Evolutionary conservation across 257 asterid genomes (phyloP), one percentile per base, ranked within the genome.

Genomic region (Nicotiana benthamiana): DNA sequence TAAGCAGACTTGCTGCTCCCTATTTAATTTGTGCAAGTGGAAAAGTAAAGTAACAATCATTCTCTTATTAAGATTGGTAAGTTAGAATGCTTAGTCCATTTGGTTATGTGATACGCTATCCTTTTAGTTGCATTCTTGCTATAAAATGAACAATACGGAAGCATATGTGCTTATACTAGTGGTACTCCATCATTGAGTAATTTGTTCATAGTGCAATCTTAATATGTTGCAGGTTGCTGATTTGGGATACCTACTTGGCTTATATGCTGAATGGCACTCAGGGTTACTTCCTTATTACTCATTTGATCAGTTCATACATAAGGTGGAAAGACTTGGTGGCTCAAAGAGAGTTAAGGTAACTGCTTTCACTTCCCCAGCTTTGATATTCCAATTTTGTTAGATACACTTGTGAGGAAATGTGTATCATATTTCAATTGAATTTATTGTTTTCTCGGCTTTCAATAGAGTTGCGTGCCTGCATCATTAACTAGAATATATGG

Each of bases 241-340:
- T 89, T 87, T 95, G 83, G 85, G 87, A 56, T 86, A 90, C 83
- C 91, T 95, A 63, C 95, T 95, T 82, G 84, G 93, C 80, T 83
- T 93, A 67, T 93, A 95, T 82, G 91, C 91, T 63, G 98, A 95
- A 30, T 95, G 99, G 99, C 94, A 95, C 85, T 85, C 93, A 4
- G 90, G 85, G 26, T 85, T 95, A 46, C 87, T 95, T 80, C 99
- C 99, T 61, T 95, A 92, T 80, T 95, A 90, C 83, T 86, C 86
- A 79, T 93, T 95, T 20, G 87, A 90, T 68, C 99, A 93, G 67
- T 93, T 95, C 84, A 83, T 95, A 30, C 92, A 90, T 51, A 95
- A 95, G 93, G 92, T 90, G 78, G 99, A 93, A 83, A 91, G 89
- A 88, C 91, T 93, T 83, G 98, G 93, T 22, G 22, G 94, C 4